These are phyloP conservation scores for Trichomonas vaginalis DNA, from an alignment of 208 protist genomes.

Conservation along the genomic window DNA sequence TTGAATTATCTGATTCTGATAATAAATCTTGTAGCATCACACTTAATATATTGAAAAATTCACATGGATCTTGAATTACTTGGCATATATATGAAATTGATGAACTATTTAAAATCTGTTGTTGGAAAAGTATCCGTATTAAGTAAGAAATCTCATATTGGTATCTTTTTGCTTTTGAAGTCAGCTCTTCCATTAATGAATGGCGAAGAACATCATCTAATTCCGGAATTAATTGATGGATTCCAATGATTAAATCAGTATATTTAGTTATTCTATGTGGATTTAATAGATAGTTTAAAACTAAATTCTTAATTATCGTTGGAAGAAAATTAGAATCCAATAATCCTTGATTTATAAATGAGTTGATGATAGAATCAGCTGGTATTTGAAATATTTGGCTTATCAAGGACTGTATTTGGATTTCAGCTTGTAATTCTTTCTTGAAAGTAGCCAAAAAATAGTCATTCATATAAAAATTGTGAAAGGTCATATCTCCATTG, in stretches of 20 bases:
- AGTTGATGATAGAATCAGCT: too few species aligned
- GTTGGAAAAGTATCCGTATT: neutral
- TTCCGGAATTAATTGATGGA: neutral
- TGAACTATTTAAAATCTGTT: neutral
- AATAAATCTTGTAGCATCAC: neutral
- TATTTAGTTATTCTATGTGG: neutral
- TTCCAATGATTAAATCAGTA: neutral
- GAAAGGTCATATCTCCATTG: too few species aligned
- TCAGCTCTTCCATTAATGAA: neutral
- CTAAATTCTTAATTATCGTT: too few species aligned
- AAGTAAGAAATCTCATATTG: neutral
- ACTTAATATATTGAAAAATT: neutral
- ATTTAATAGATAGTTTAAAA: neutral
- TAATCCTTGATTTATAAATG: too few species aligned
- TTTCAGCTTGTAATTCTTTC: too few species aligned
- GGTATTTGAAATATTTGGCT: too few species aligned
- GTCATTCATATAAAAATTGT: too few species aligned
- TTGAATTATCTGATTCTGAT: neutral
- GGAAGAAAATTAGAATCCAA: too few species aligned
- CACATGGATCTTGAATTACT: neutral
- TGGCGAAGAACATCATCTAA: neutral
- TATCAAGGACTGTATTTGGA: too few species aligned
- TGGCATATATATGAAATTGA: neutral
- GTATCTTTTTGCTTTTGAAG: neutral
- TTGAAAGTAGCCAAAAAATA: too few species aligned